These are phyloP conservation scores for Colletotrichum nymphaeae DNA, from an alignment of 2,329 filamentous ascomycete species.

Conservation along the genomic window DNA sequence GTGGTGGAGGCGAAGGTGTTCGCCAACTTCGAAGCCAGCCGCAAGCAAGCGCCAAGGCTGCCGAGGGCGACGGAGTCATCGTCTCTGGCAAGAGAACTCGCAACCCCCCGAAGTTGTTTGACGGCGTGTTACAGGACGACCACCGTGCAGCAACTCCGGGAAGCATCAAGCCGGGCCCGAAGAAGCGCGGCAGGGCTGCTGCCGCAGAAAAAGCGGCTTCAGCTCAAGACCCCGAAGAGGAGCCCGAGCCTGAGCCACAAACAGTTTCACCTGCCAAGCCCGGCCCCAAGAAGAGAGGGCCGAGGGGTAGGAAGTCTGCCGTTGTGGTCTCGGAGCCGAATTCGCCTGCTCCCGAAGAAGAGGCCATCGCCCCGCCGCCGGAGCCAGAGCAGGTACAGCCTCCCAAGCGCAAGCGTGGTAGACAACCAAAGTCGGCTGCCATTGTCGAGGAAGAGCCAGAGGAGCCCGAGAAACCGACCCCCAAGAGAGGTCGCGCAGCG, in stretches of 20 bases:
- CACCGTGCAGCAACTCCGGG: constrained; percentile 65
- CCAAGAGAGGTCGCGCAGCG: constrained; percentile 31
- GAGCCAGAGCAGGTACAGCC: constrained; percentile 22
- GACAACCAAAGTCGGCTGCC: constrained; percentile 28
- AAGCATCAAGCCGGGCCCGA: constrained; percentile 35
- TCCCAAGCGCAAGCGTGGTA: constrained; percentile 35
- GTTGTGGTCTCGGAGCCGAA: constrained; percentile 31
- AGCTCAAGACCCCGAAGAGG: constrained; percentile 17
- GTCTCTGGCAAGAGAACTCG: constrained; percentile 65
- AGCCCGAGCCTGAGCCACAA: constrained; percentile 22
- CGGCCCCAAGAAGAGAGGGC: constrained; percentile 25
- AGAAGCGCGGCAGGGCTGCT: constrained; percentile 44
- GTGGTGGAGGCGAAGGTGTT: constrained; percentile 65
- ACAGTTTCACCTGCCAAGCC: constrained; percentile 18
- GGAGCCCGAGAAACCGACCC: constrained; percentile 9
- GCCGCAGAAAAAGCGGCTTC: constrained; percentile 11
- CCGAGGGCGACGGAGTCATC: constrained; percentile 58
- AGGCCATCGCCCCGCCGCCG: constrained; percentile 24
- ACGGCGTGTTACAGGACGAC: constrained; percentile 61
- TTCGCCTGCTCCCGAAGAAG: constrained; percentile 25
- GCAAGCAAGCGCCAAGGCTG: constrained; percentile 68
- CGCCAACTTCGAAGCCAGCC: constrained; percentile 68
- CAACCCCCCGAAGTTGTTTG: constrained; percentile 62
- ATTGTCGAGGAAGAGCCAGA: constrained; percentile 19
- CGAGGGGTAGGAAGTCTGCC: constrained; percentile 24